Percentiles rank a stretch among this genome's conserved stretches.
Evolutionary conservation across 352 stramenopile species (phyloP).

Genomic region (Pythium brachiatum): DNA sequence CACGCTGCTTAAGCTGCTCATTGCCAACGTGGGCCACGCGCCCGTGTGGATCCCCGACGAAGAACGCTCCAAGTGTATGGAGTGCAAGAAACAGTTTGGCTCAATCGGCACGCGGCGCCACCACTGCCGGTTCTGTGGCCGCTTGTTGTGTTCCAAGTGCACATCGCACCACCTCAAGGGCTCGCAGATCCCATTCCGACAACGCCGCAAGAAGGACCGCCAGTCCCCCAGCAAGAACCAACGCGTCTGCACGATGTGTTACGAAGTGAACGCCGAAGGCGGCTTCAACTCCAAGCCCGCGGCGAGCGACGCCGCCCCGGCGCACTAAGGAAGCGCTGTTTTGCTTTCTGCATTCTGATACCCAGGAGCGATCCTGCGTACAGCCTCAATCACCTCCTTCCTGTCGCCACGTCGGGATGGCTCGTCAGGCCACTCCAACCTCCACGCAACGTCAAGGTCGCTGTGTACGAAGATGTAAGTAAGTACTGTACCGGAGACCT

Average conservation of each 20-base stretch:
- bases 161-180: conserved; percentile 44
- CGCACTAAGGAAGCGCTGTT: conserved; percentile 12
- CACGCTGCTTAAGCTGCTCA: conserved; percentile 61
- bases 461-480: not conserved
- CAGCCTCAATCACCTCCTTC: not conserved
- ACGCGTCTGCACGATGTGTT: conserved; percentile 75
- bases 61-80: conserved; percentile 68
- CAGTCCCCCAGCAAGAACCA: conserved; percentile 51
- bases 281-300: conserved; percentile 8
- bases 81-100: conserved; percentile 73
- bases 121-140: conserved; percentile 85
- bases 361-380: not conserved
- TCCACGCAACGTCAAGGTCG: not conserved
- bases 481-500: not conserved
- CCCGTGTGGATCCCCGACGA: conserved; percentile 77
- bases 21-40: conserved; percentile 62
- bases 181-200: conserved; percentile 39
- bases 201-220: conserved; percentile 56
- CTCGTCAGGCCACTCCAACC: not conserved
- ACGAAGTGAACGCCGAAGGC: conserved; percentile 45
- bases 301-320: not conserved
- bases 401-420: not conserved
- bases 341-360: conserved; percentile 6
- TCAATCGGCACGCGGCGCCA: conserved; percentile 64
- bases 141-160: conserved; percentile 78